These are phyloP conservation scores for Aspergillus uvarum DNA, from an alignment of 2,329 filamentous ascomycete genomes.

Conservation along the genomic window DNA sequence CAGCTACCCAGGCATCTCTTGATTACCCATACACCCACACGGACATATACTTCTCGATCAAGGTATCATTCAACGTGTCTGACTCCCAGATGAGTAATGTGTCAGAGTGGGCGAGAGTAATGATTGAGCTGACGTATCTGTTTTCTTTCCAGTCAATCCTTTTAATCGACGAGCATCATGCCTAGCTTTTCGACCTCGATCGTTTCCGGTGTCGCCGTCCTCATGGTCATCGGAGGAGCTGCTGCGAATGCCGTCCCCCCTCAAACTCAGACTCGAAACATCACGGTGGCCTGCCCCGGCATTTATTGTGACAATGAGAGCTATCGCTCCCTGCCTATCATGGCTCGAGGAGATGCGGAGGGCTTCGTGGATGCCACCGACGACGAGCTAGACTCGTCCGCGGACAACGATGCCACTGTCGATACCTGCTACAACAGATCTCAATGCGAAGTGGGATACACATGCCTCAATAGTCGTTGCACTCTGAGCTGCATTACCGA, in stretches of 20 bases:
- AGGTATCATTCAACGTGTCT: background rate
- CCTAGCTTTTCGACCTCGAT: background rate
- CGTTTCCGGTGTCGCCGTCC: background rate
- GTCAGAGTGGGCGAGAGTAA: background rate
- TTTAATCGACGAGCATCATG: background rate
- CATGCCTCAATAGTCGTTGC: conserved; percentile 5
- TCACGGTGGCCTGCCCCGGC: background rate
- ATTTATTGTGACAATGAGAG: background rate
- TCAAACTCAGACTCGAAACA: background rate
- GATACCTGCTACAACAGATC: background rate
- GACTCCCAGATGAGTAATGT: background rate
- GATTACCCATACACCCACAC: background rate
- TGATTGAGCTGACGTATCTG: background rate
- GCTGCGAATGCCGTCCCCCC: background rate
- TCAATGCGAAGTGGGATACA: conserved; percentile 8
- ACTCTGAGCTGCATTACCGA: conserved; percentile 2
- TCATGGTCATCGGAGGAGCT: background rate
- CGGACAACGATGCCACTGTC: background rate
- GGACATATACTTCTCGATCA: background rate
- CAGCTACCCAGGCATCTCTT: background rate
- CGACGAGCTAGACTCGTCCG: background rate
- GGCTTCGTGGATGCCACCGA: background rate
- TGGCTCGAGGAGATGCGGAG: background rate
- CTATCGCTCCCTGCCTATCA: background rate
- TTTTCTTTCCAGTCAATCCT: background rate